Conservation (phyloP, 2,329 filamentous ascomycete species). For the Curvularia spicifera region DNA sequence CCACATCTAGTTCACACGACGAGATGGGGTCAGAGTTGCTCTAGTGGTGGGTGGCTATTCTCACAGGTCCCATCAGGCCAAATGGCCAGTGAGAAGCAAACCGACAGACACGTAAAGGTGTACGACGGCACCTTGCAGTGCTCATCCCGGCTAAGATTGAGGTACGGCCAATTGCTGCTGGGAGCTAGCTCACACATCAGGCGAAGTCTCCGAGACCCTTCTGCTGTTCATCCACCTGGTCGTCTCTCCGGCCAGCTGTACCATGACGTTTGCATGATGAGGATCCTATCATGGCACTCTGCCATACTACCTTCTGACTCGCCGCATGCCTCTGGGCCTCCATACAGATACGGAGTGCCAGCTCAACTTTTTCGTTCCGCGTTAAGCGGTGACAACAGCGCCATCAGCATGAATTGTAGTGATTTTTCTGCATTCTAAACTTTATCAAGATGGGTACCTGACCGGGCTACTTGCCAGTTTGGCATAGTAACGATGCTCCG, state of each 20-base stretch:
- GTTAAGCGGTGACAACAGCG: conserved; percentile 10
- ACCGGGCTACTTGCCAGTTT: conserved; percentile 15
- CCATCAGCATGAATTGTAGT: conserved; percentile 1
- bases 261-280: conserved; percentile 6
- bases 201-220: conserved; percentile 7
- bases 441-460: conserved; percentile 3
- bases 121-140: neutral
- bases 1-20: neutral
- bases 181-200: neutral
- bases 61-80: neutral
- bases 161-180: neutral
- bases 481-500: conserved; percentile 6
- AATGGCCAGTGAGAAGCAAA: neutral
- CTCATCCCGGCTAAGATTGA: neutral
- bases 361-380: conserved; percentile 1
- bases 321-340: conserved; percentile 3
- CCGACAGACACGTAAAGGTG: neutral
- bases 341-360: conserved; percentile 1
- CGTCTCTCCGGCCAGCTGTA: neutral
- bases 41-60: neutral
- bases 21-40: neutral
- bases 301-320: neutral
- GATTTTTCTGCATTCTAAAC: neutral
- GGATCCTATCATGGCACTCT: neutral
- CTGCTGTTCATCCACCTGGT: conserved; percentile 3